Percentiles rank a stretch among this genome's conserved stretches.
These are phyloP conservation scores for Ceratonia siliqua DNA, from an alignment of 306 rosid species.

Conservation along the genomic window DNA sequence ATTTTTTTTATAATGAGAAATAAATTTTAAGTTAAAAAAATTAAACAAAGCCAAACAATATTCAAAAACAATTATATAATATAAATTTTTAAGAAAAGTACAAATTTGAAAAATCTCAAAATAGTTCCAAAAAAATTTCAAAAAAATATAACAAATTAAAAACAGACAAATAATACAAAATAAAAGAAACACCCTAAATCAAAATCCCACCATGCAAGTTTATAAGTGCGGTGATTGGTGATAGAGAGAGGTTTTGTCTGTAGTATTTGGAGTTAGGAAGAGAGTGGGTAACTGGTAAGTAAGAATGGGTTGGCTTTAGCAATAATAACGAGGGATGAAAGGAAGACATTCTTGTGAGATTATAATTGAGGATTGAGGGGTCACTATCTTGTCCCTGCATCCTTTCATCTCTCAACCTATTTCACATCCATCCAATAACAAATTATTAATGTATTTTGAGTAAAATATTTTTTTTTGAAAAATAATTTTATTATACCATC, in stretches of 20 bases:
- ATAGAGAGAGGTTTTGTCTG: constrained; percentile 3
- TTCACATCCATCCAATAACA: not conserved
- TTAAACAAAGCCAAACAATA: too few relatives aligned
- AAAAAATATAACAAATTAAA: too few relatives aligned
- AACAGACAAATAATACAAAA: not conserved
- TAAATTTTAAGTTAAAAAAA: too few relatives aligned
- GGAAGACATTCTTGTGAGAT: constrained; percentile 27
- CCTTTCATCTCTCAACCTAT: not conserved
- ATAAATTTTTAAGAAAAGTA: too few relatives aligned
- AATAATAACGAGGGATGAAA: not conserved
- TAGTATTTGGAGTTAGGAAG: constrained; percentile 33
- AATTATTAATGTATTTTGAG: too few relatives aligned
- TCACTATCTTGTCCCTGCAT: constrained; percentile 17
- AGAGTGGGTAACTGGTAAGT: not conserved
- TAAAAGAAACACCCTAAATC: too few relatives aligned
- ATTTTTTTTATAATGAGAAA: too few relatives aligned
- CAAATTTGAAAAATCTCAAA: too few relatives aligned
- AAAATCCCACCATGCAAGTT: constrained; percentile 6
- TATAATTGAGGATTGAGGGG: constrained; percentile 27
- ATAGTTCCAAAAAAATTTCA: too few relatives aligned
- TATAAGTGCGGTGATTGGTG: not conserved
- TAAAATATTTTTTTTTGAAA: too few relatives aligned
- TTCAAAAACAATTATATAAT: too few relatives aligned
- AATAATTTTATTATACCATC: too few relatives aligned
- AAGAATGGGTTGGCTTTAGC: not conserved